A percentile compares a stretch with the other conserved stretches of the same genome.
These are phyloP conservation scores for Gracilariopsis chorda DNA, from an alignment of 23 red algal species.

Conservation along the genomic window DNA sequence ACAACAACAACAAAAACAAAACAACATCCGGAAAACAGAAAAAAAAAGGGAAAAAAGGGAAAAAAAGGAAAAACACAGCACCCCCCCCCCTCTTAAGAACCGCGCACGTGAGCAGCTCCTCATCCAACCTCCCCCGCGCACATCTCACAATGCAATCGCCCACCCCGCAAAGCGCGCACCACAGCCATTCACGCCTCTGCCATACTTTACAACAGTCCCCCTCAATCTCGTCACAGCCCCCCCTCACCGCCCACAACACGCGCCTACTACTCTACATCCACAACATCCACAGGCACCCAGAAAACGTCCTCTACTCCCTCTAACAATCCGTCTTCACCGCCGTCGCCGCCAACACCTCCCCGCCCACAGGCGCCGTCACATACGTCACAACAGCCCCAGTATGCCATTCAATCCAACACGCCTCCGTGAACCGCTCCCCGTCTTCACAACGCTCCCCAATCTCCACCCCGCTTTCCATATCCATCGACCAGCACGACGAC, in stretches of 20 bases:
- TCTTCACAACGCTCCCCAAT: constrained; percentile 1
- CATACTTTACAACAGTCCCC: too few species aligned
- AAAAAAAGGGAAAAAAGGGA: not conserved
- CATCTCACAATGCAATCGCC: too few species aligned
- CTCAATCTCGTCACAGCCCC: too few species aligned
- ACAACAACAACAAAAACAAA: not conserved
- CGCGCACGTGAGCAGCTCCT: too few species aligned
- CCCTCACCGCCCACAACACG: too few species aligned
- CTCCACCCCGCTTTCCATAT: not conserved
- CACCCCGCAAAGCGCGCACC: too few species aligned
- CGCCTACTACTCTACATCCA: too few species aligned
- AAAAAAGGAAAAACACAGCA: not conserved
- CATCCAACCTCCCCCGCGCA: too few species aligned
- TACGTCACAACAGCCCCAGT: constrained; percentile 25
- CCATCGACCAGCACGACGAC: constrained; percentile 13
- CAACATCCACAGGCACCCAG: too few species aligned
- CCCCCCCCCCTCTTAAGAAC: not conserved
- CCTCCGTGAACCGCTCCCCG: constrained; percentile 31
- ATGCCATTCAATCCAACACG: constrained; percentile 40
- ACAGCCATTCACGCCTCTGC: too few species aligned
- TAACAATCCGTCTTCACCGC: constrained; percentile 32
- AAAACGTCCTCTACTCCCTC: too few species aligned
- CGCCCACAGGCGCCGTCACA: not conserved
- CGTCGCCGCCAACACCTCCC: constrained; percentile 36
- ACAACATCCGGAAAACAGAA: too few species aligned